Conservation (phyloP, 768 basidiomycete species). For the Leucosporidium scottii region DNA sequence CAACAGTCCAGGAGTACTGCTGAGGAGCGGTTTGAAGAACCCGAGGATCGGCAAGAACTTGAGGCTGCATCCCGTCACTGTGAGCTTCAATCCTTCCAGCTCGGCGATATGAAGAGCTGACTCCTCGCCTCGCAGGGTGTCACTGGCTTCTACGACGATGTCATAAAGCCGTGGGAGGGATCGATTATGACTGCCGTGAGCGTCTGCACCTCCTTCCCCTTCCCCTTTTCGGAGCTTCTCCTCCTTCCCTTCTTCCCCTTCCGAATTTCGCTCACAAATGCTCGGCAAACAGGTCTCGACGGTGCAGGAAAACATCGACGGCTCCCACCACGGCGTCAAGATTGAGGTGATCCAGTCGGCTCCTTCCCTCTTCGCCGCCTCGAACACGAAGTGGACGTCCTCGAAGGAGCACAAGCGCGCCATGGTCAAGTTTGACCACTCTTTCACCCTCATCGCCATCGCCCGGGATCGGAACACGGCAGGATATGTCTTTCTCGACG, state of each 20-base stretch:
- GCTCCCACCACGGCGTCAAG: conserved; percentile 38
- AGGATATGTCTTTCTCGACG: conserved; percentile 31
- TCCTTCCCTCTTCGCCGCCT: conserved; percentile 23
- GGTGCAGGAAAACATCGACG: conserved; percentile 29
- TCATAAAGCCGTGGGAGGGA: conserved; percentile 38
- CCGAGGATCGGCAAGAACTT: conserved; percentile 39
- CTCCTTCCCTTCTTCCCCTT: not conserved
- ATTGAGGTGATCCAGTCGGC: conserved; percentile 34
- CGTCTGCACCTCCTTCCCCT: not conserved
- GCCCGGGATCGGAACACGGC: conserved; percentile 36
- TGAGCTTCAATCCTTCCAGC: not conserved
- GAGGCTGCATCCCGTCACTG: conserved; percentile 36
- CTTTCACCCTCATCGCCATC: conserved; percentile 35
- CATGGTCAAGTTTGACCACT: conserved; percentile 28
- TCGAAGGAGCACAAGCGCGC: conserved; percentile 26
- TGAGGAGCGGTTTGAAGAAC: conserved; percentile 37
- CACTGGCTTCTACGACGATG: conserved; percentile 34
- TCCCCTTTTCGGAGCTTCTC: not conserved
- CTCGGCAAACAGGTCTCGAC: not conserved
- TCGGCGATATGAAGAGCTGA: not conserved
- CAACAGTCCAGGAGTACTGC: conserved; percentile 37
- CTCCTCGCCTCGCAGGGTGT: conserved; percentile 7
- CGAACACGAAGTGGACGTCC: conserved; percentile 17
- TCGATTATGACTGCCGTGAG: conserved; percentile 39
- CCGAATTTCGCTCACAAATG: not conserved